Evolutionary conservation across 1,284 basidiomycete genomes (phyloP), one percentile per base, ranked within the genome.

Genomic region (Calocybe gambosa): DNA sequence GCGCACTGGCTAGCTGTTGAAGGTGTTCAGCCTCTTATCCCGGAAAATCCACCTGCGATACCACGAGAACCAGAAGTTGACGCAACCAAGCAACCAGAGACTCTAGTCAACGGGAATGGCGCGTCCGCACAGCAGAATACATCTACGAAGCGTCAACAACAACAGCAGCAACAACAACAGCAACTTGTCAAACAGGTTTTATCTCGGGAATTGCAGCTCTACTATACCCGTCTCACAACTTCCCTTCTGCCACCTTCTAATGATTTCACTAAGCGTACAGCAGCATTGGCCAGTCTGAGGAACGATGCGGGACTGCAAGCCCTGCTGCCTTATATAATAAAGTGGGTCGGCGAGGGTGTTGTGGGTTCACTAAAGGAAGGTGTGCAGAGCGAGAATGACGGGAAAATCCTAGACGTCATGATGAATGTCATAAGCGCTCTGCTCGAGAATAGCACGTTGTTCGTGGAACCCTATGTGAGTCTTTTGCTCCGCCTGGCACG

Each of bases 1-100:
- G 92, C 93, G 3, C 95, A 99, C 63, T 99, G 95, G 96, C 76
- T 99, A 18, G 94, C 95, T 0, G 92, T 99, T 19, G 95, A 99
- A 62, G 95, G 96, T 29, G 89, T 99, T 2, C 95, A 99, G 62
- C 95, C 96, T 0, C 80, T 94, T 13, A 89, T 97, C 35, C 92
- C 93, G 5, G 93, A 99, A 65, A 99, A 99, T 61, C 96, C 96
- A 0, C 87, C 92, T 2, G 82, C 85, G 1, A 73, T 87, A 38
- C 82, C 84, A 0, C 29, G 76, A 52, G 84, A 86, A 33, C 53
- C 62, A 8, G 73, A 74, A 26, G 52, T 53, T 4, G 68, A 70
- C 13, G 58, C 63, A 9, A 26, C 25, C 6, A 39, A 48, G 52
- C 70, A 56, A 45, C 59, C 25, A 52, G 67, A 28, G 61, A 66